Percentiles rank a stretch among this genome's conserved stretches.
phyloP scores from a whole-genome alignment of 2,329 filamentous ascomycete genomes.

The Aspergillus pseudonomiae region DNA sequence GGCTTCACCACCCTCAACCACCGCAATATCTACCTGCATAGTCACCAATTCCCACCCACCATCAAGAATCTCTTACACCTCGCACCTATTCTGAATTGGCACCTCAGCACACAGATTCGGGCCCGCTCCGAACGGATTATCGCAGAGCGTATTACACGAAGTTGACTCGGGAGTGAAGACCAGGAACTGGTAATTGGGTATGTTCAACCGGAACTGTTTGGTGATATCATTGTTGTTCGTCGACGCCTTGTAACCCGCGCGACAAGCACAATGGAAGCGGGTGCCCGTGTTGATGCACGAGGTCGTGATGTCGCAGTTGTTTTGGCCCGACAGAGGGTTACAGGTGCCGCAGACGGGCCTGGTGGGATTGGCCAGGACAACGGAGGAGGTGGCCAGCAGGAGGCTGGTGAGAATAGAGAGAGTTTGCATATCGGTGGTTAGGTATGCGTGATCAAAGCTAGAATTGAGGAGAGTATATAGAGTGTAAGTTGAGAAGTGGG shows the following conservation, averaged over 20 bases:
- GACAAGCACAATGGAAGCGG: conserved; percentile 46
- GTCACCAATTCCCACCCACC: not conserved
- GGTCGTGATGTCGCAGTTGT: conserved; percentile 47
- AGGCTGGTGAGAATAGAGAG: conserved; percentile 27
- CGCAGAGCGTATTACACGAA: conserved; percentile 40
- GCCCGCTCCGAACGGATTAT: conserved; percentile 34
- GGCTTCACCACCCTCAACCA: not conserved
- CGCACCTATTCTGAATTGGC: conserved; percentile 31
- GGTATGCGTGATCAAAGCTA: conserved; percentile 17
- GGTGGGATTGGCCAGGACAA: conserved; percentile 23
- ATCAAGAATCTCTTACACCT: conserved; percentile 22
- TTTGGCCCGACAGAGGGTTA: conserved; percentile 44
- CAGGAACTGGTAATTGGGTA: conserved; percentile 44
- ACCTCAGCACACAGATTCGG: conserved; percentile 42
- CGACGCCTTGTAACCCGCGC: conserved; percentile 45
- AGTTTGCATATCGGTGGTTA: conserved; percentile 30
- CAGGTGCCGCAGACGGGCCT: conserved; percentile 39
- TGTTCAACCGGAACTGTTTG: conserved; percentile 42
- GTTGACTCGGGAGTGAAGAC: conserved; percentile 42
- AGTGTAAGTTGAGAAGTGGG: not conserved
- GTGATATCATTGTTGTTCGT: conserved; percentile 30
- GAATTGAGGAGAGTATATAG: not conserved
- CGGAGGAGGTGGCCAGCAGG: conserved; percentile 29
- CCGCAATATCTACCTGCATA: not conserved
- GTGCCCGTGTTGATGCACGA: conserved; percentile 48